These are phyloP conservation scores for Colletotrichum aenigma DNA, from an alignment of 2,329 filamentous ascomycete genomes.

Conservation along the genomic window DNA sequence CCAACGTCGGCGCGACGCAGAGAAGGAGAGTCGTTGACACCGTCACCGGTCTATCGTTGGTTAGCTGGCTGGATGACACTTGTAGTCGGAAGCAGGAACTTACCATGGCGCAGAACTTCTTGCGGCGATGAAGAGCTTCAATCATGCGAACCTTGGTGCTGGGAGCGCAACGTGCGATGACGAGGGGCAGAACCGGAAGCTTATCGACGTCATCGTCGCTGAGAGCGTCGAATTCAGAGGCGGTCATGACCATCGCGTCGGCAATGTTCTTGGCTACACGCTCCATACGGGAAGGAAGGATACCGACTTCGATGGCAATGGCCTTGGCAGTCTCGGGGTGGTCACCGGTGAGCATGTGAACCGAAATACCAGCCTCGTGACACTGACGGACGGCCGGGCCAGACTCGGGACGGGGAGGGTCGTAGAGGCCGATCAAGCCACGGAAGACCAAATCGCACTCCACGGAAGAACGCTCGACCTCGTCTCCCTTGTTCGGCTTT, in stretches of 20 bases:
- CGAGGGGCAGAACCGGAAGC: slow-evolving; percentile 63
- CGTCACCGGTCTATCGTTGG: slow-evolving; percentile 61
- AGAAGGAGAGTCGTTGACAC: slow-evolving; percentile 69
- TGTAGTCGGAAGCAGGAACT: neutral
- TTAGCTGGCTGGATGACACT: neutral
- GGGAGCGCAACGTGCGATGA: slow-evolving; percentile 68
- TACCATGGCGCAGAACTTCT: slow-evolving; percentile 60
- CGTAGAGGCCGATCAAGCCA: slow-evolving; percentile 37
- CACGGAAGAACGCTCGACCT: neutral
- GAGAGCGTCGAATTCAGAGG: slow-evolving; percentile 63
- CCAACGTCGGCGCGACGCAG: slow-evolving; percentile 68
- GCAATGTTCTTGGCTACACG: slow-evolving; percentile 51
- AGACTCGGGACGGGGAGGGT: slow-evolving; percentile 67
- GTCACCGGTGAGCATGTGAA: slow-evolving; percentile 67
- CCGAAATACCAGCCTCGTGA: slow-evolving; percentile 59
- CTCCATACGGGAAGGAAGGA: slow-evolving; percentile 51
- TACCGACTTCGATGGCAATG: slow-evolving; percentile 63
- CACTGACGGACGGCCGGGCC: slow-evolving; percentile 56
- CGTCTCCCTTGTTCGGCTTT: neutral
- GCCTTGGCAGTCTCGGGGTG: slow-evolving; percentile 62
- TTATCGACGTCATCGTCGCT: slow-evolving; percentile 63
- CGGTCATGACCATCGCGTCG: slow-evolving; percentile 63
- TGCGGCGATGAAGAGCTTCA: slow-evolving; percentile 67
- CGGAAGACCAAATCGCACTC: slow-evolving; percentile 16
- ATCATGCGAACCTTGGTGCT: slow-evolving; percentile 69